Percentiles rank a stretch among this genome's conserved stretches.
phyloP scores from a whole-genome alignment of 176 grass and related monocot genomes.

The Carex pumila region DNA sequence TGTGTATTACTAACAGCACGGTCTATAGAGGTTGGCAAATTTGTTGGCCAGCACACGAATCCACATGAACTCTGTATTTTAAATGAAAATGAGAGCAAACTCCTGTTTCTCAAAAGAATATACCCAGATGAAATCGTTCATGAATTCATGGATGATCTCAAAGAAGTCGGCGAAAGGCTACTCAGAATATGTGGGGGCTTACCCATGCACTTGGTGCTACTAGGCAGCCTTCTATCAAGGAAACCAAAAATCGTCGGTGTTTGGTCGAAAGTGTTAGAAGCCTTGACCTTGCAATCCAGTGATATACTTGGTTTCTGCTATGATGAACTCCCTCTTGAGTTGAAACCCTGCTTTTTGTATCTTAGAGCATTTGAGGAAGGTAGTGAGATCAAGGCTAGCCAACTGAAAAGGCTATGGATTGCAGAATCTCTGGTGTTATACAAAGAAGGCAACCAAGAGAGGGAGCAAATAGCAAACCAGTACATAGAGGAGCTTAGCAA shows the following conservation, averaged over 20 bases:
- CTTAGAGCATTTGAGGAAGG: conserved; percentile 21
- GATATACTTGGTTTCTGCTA: conserved; percentile 22
- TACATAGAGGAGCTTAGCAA: conserved; percentile 21
- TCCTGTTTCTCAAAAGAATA: conserved; percentile 22
- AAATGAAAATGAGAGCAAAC: conserved; percentile 19
- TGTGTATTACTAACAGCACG: conserved; percentile 12
- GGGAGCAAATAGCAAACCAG: conserved; percentile 17
- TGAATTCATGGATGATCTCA: conserved; percentile 15
- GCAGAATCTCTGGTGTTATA: conserved; percentile 22
- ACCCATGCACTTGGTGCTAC: conserved; percentile 14
- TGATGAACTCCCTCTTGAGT: conserved; percentile 19
- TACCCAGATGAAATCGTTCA: conserved; percentile 1
- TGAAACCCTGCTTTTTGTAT: conserved; percentile 25
- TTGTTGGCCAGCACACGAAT: not conserved
- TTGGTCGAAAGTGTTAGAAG: conserved; percentile 17
- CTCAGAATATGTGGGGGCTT: conserved; percentile 14
- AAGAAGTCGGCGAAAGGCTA: conserved; percentile 14
- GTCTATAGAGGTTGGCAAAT: conserved; percentile 7
- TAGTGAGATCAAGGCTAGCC: conserved; percentile 7
- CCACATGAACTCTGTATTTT: not conserved
- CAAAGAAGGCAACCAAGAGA: conserved; percentile 11
- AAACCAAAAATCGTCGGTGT: not conserved
- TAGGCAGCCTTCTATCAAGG: conserved; percentile 23
- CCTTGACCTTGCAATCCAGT: conserved; percentile 6
- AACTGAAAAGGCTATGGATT: conserved; percentile 26